Evolutionary conservation across 192 early-diverging fungal genomes (phyloP), one percentile per base, ranked within the genome.

Genomic region (Nowakowskiella sp.): DNA sequence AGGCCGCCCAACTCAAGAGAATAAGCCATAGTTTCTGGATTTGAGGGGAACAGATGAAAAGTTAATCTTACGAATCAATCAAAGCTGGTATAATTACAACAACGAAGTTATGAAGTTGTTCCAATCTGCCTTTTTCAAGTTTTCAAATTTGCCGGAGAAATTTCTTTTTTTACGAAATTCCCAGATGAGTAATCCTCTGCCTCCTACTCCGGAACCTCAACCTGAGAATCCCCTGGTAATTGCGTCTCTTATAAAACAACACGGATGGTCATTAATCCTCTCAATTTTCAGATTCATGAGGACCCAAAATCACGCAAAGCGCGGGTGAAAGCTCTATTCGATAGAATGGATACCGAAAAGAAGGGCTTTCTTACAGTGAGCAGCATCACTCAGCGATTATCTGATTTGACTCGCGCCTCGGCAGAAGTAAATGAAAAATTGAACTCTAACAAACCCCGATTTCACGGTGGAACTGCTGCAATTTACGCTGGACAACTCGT

Each of bases 401-500:
- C 50, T 3, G 61, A 64, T 22, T 9, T 64, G 0, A 44, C 53
- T 16, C 26, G 5, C 2, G 19, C 47, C 4, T 9, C n/a, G 49
- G 13, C 27, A 32, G 42, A n/a, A 6, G 52, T 30, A 16, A 10
- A 54, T 19, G 23, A 23, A 1, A 39, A 47, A 54, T 48, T 44
- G 23, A 16, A n/a, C 45, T 10, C 45, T 5, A 10, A 26, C 45
- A 5, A 5, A 9, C 45, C 19, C 36, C 19, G 13, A 13, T 13
- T 13, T 39, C 36, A 13, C 19, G 13, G 36, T 19, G 36, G 36
- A 19, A 39, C 13, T 39, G 36, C 36, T 13, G 36, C 13, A 19
- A 39, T 39, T 13, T 39, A 39, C 36, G 36, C 36, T 13, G 55
- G 55, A 19, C 61, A 68, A 42, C 45, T 68, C 27, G 57, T 68